Evolutionary conservation across 225 moss, liverwort and hornwort genomes (phyloP), one percentile per base, ranked within the genome.

Genomic region (Lunularia cruciata): DNA sequence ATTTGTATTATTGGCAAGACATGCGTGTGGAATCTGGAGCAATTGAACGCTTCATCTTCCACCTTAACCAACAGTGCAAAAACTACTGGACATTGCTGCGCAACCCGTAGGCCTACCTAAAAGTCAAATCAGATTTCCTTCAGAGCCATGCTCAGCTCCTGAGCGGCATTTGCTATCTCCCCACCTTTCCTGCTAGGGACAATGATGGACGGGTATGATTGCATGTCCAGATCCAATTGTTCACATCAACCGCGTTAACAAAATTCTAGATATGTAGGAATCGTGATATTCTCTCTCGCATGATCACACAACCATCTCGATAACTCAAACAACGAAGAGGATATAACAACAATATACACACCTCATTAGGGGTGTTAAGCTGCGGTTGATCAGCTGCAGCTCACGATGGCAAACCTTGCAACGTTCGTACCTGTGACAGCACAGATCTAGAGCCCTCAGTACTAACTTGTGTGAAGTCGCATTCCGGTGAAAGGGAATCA

Each of bases 361-460:
- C 91, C 87, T 89, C 83, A 82, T 76, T 9, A 92, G 76, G 68
- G 87, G 83, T 20, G 76, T 76, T 73, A 95, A 79, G 66, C 83
- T 85, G 69, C 84, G 82, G 33, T 70, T 77, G 77, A 88, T 84
- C 72, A 76, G 72, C 69, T 84, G 84, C 81, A 92, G 81, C 74
- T 95, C 92, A 67, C 89, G 86, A 72, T 92, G 85, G 62, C 92
- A 95, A 84, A 92, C 83, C 65, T 90, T 92, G 83, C 92, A 95
- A 63, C 84, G 85, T 84, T 95, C 92, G 54, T 87, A 78, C 76
- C 88, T 92, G 65, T 34, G 11, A 64, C 13, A 57, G 15, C 3
- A 23, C 2, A 63, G 28, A 3, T 30, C 19, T 53, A 23, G 31
- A 47, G 25, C 11, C 25, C 32, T 3, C 56, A 11, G 35, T 15